Evolutionary conservation across 1,139 yeast species (phyloP).

Genomic region (Yamadazyma mexicana): DNA sequence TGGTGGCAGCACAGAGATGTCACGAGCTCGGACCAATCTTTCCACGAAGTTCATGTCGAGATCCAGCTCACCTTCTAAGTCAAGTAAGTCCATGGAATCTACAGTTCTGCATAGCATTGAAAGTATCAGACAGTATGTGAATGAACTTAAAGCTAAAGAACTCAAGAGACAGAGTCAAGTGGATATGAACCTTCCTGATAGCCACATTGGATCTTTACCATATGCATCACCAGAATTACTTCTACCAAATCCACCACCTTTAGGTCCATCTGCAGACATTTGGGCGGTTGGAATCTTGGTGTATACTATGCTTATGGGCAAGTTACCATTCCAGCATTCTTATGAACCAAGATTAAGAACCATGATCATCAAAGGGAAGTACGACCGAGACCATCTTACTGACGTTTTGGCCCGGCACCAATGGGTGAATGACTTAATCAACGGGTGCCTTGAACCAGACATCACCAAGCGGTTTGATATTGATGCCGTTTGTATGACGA

Average conservation of each 20-base stretch:
- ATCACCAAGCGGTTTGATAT: slow-evolving; percentile 53
- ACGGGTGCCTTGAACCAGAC: slow-evolving; percentile 56
- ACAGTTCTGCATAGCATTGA: slow-evolving; percentile 15
- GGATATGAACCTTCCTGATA: slow-evolving; percentile 49
- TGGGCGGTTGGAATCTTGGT: slow-evolving; percentile 89
- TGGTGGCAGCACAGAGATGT: slow-evolving; percentile 3
- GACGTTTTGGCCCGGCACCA: slow-evolving; percentile 29
- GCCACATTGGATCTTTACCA: slow-evolving; percentile 85
- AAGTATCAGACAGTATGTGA: slow-evolving; percentile 15
- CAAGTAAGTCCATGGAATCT: slow-evolving; percentile 1
- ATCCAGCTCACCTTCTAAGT: slow-evolving; percentile 15
- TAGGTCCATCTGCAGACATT: slow-evolving; percentile 75
- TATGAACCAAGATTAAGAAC: slow-evolving; percentile 78
- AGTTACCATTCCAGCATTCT: slow-evolving; percentile 78
- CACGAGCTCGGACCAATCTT: slow-evolving; percentile 1
- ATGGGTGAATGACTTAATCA: slow-evolving; percentile 44
- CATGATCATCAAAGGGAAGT: slow-evolving; percentile 69
- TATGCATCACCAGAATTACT: slow-evolving; percentile 89
- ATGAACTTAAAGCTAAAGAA: slow-evolving; percentile 17
- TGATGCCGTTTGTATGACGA: slow-evolving; percentile 18
- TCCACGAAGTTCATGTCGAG: slow-evolving; percentile 26
- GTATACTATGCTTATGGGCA: slow-evolving; percentile 72
- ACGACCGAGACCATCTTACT: slow-evolving; percentile 46
- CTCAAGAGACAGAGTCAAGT: slow-evolving; percentile 19
- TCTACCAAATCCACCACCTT: slow-evolving; percentile 62